phyloP scores from a whole-genome alignment of 768 basidiomycete species.

The Lentinula sp. region DNA sequence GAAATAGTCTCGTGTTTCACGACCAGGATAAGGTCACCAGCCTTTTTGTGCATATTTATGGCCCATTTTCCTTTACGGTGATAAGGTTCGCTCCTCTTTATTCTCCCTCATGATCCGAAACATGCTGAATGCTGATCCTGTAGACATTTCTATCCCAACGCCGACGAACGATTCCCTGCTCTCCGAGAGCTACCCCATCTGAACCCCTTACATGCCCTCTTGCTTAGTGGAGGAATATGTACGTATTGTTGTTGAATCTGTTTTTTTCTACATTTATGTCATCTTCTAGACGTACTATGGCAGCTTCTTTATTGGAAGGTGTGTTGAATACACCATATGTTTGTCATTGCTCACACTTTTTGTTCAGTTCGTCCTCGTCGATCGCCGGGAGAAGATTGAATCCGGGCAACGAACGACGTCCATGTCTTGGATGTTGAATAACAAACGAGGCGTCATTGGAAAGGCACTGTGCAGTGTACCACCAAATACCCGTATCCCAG shows the following conservation, averaged over 20 bases:
- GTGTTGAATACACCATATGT: slow-evolving; percentile 1
- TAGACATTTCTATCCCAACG: slow-evolving; percentile 86
- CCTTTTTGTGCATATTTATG: slow-evolving; percentile 92
- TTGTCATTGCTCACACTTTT: neutral
- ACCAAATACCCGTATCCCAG: slow-evolving; percentile 54
- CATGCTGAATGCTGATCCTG: slow-evolving; percentile 1
- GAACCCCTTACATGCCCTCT: slow-evolving; percentile 63
- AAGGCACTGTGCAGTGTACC: slow-evolving; percentile 56
- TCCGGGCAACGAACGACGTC: slow-evolving; percentile 90
- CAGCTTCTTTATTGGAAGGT: slow-evolving; percentile 93
- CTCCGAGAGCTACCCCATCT: slow-evolving; percentile 64
- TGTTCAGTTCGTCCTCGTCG: slow-evolving; percentile 74
- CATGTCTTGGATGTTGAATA: slow-evolving; percentile 82
- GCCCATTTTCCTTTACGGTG: slow-evolving; percentile 86
- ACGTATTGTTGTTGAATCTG: slow-evolving; percentile 21
- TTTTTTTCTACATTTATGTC: slow-evolving; percentile 2
- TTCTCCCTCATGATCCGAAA: neutral
- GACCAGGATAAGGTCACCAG: slow-evolving; percentile 95
- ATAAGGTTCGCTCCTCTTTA: slow-evolving; percentile 57
- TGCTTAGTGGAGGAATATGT: slow-evolving; percentile 83
- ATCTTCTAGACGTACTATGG: slow-evolving; percentile 77
- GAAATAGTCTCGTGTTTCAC: slow-evolving; percentile 97
- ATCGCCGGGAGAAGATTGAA: slow-evolving; percentile 83
- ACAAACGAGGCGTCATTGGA: slow-evolving; percentile 83
- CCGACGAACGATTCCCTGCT: slow-evolving; percentile 82